Evolutionary conservation across 2,329 filamentous ascomycete species (phyloP), one percentile per base, ranked within the genome.

Genomic region (Dissoconium aciculare): DNA sequence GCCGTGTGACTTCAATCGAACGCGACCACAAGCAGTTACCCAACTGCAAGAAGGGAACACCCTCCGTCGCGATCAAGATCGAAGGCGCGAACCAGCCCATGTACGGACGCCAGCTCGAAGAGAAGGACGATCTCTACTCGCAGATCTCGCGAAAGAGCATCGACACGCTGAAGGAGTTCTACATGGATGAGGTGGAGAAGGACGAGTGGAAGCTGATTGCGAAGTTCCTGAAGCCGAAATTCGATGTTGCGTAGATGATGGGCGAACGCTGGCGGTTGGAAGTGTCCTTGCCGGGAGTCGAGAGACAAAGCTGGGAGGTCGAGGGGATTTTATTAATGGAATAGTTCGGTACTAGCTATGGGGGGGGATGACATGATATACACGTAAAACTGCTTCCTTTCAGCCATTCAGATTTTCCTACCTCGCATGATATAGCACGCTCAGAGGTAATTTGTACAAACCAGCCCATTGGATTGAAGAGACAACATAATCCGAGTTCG

Each of bases 31-130:
- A 98, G 64, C 74, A 89, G 41, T 77, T 98, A 43, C 71, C 68
- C 6, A 68, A 93, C 35, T 92, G 83, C 65, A 98, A 98, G 60
- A 87, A 84, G 62, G 87, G 87, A 31, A 81, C 92, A 52, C 89
- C 91, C n/a, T 91, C 84, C 1, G 91, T 98, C 6, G 89, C 89
- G 12, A 68, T 98, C 64, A 98, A 98, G 68, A 91, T 98, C 49
- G 91, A 98, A 62, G 87, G 84, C 32, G 62, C 76, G 35, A 82
- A 87, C 54, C 89, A 98, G 63, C 91, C 89, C 11, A 72, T 78
- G 36, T 98, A 98, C 53, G 89, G 89, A 35, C 79, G 89, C 38
- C 89, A 98, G 41, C 71, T 98, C 30, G 89, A 98, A 57, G 87
- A 98, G 56, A 72, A 74, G 41, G 89, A 98, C 55, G 68, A 62